A percentile compares a stretch with the other conserved stretches of the same genome.
Conservation (phyloP, 306 rosid genomes). For the Trifolium fragiferum region DNA sequence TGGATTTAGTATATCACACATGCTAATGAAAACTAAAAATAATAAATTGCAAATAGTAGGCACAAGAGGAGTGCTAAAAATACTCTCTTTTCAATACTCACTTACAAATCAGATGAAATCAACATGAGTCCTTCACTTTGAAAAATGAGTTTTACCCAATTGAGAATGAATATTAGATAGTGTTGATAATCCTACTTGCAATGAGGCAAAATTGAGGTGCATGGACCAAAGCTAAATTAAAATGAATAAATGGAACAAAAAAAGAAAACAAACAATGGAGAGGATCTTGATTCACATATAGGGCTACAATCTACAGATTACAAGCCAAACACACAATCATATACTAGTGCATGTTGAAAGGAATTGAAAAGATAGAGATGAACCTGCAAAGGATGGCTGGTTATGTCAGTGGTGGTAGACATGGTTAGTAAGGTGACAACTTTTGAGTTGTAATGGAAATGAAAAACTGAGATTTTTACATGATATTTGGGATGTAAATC, state of each 20-base stretch:
- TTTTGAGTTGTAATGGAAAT: constrained; percentile 2
- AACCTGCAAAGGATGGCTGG: constrained; percentile 68
- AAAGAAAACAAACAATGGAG: too few species aligned
- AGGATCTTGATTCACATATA: too few species aligned
- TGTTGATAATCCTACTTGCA: too few species aligned
- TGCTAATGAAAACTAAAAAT: neutral
- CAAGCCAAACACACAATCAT: neutral
- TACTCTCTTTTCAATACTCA: too few species aligned
- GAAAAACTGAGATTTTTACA: neutral
- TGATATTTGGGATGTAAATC: too few species aligned
- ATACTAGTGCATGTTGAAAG: neutral
- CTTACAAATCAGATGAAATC: too few species aligned
- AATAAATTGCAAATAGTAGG: neutral
- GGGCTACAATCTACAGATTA: neutral
- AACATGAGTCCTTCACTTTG: too few species aligned
- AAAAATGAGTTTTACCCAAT: too few species aligned
- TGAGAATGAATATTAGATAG: too few species aligned
- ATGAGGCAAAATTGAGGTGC: neutral
- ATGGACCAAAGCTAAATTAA: neutral
- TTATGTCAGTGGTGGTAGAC: constrained; percentile 51
- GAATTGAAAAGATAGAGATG: constrained; percentile 17
- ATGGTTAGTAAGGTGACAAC: constrained; percentile 52
- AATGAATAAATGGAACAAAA: neutral
- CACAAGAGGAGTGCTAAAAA: too few species aligned
- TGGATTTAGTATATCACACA: neutral